phyloP scores from a whole-genome alignment of 2,329 filamentous ascomycete species.

The Trichoderma atrobrunneum region DNA sequence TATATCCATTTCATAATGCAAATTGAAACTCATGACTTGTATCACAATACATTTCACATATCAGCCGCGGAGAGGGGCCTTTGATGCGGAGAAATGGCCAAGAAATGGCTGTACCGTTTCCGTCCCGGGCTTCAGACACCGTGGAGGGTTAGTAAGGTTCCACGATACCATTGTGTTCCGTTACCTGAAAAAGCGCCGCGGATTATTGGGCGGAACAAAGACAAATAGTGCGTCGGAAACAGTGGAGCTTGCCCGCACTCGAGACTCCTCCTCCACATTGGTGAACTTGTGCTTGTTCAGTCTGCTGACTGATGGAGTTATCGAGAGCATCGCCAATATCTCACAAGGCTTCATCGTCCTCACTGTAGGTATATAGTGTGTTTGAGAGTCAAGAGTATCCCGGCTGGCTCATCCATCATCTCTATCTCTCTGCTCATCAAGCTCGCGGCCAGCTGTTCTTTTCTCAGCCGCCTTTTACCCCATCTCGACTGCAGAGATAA shows the following conservation, averaged over 20 bases:
- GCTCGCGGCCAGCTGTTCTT: not conserved
- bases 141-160: not conserved
- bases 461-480: not conserved
- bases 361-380: constrained; percentile 9
- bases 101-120: constrained; percentile 1
- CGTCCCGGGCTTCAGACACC: not conserved
- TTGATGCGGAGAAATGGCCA: not conserved
- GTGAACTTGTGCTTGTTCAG: not conserved
- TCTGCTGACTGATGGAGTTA: not conserved
- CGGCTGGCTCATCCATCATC: not conserved
- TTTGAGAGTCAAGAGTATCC: not conserved
- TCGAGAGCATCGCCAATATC: not conserved
- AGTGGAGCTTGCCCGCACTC: constrained; percentile 13
- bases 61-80: not conserved
- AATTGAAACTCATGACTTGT: not conserved
- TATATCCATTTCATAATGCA: not conserved
- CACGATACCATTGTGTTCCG: not conserved
- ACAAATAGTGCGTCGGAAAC: constrained; percentile 11
- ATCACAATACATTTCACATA: not conserved
- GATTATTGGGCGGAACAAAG: not conserved
- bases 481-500: not conserved
- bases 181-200: not conserved
- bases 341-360: not conserved
- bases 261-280: not conserved
- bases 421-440: not conserved